These are phyloP conservation scores for Erodium maritimum DNA, from an alignment of 345 rosid genomes.

Conservation along the genomic window DNA sequence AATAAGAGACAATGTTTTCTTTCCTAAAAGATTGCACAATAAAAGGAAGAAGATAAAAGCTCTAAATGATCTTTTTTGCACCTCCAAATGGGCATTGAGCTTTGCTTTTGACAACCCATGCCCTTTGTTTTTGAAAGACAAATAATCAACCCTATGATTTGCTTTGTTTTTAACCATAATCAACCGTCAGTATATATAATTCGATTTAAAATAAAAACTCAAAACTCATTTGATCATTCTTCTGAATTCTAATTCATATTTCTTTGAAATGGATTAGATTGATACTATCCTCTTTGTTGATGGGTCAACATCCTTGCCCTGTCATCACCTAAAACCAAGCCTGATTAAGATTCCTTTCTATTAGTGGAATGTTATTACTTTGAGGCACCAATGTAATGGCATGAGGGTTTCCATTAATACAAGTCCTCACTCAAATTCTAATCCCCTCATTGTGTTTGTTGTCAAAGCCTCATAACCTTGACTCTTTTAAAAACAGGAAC, in stretches of 20 bases:
- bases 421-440: background rate
- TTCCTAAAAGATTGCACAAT: conserved; percentile 6
- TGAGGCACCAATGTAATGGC: background rate
- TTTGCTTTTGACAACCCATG: conserved; percentile 16
- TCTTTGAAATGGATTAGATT: conserved; percentile 50
- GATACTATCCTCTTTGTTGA: conserved; percentile 88
- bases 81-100: conserved; percentile 1
- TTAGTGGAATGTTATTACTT: conserved; percentile 24
- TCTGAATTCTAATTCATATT: conserved; percentile 14
- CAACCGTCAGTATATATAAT: conserved; percentile 7
- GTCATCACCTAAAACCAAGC: conserved; percentile 95
- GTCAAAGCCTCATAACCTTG: no score
- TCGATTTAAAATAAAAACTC: background rate
- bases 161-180: background rate
- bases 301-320: conserved; percentile 85
- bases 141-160: background rate
- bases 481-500: no score
- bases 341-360: conserved; percentile 67
- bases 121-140: conserved; percentile 1
- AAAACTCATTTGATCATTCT: conserved; percentile 27
- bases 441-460: no score
- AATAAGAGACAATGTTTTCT: conserved; percentile 20
- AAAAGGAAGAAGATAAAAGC: conserved; percentile 1
- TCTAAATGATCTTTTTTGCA: conserved; percentile 4
- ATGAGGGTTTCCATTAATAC: background rate